A percentile compares a stretch with the other conserved stretches of the same genome.
phyloP scores from a whole-genome alignment of 2,329 filamentous ascomycete genomes.

The Gaeumannomyces sp. region DNA sequence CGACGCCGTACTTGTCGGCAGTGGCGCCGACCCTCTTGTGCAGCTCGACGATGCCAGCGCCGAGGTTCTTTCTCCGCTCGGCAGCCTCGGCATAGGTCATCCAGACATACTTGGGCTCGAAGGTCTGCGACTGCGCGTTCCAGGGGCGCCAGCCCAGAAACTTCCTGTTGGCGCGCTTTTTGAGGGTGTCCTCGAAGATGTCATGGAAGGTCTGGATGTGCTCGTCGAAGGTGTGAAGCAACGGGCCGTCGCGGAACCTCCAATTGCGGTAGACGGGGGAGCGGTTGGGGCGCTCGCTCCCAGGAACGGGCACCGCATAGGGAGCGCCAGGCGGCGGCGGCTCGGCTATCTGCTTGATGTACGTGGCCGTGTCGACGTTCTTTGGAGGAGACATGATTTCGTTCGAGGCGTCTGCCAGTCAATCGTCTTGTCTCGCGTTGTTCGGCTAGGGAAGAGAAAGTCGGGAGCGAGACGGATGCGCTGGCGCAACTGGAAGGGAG shows the following conservation, averaged over 20 bases:
- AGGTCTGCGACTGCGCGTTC: constrained; percentile 67
- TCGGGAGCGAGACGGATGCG: not conserved
- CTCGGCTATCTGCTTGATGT: constrained; percentile 47
- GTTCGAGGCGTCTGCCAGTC: constrained; percentile 10
- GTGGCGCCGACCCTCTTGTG: constrained; percentile 66
- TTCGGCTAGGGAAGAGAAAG: not conserved
- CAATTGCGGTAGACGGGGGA: constrained; percentile 78
- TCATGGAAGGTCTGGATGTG: constrained; percentile 69
- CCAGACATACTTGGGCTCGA: constrained; percentile 72
- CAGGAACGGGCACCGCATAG: constrained; percentile 72
- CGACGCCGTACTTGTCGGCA: constrained; percentile 64
- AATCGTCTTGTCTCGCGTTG: not conserved
- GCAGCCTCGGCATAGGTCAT: constrained; percentile 75
- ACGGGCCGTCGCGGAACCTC: constrained; percentile 62
- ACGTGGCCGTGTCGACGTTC: constrained; percentile 27
- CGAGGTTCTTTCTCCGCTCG: constrained; percentile 73
- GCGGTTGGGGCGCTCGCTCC: constrained; percentile 66
- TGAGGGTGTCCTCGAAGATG: constrained; percentile 65
- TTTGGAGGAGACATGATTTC: constrained; percentile 28
- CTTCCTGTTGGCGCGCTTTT: constrained; percentile 56
- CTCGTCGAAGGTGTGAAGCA: constrained; percentile 68
- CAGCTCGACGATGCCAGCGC: constrained; percentile 77
- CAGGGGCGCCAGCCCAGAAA: constrained; percentile 80
- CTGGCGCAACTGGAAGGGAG: constrained; percentile 1
- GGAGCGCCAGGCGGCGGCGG: constrained; percentile 69